Evolutionary conservation across 2,329 filamentous ascomycete genomes (phyloP), one percentile per base, ranked within the genome.

Genomic region (Ciborinia camelliae): DNA sequence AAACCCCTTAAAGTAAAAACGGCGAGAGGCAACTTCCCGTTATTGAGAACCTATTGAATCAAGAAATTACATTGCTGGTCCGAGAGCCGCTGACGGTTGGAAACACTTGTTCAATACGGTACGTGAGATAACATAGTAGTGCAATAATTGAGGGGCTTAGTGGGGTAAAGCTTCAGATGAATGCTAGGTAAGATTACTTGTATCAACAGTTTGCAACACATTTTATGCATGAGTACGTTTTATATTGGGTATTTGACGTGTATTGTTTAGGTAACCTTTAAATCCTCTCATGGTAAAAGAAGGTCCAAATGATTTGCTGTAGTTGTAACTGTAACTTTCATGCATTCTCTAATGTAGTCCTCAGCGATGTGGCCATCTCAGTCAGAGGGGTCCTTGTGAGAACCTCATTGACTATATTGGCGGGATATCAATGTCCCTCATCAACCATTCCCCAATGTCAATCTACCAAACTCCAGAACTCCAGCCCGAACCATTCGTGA

Each of bases 131-230:
- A 3, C 1, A 5, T 3, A 6, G 8, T n/a, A 28, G 23, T 51
- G 59, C 59, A 53, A 18, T 30, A 62, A 62, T 62, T 41, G 59
- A 62, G 59, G 59, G 59, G 59, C 59, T 62, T 62, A 39, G 59
- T 62, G 59, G 59, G 59, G 59, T 53, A 41, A 52, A 48, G 9
- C 20, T 45, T 45, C 5, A 26, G 41, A 59, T 45, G 39, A 54
- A 18, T 54, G 18, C n/a, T n/a, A n/a, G n/a, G n/a, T n/a, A n/a
- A n/a, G n/a, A n/a, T n/a, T n/a, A n/a, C 26, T 26, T 1, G 54
- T 53, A 37, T 37, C 51, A 14, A 37, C 51, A n/a, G 35, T 20
- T 53, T 32, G 50, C 50, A 35, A n/a, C n/a, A n/a, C n/a, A n/a
- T n/a, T 53, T 53, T 26, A 53, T 53, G 51, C 51, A 53, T 53